A percentile compares a stretch with the other conserved stretches of the same genome.
Evolutionary conservation across 2,329 filamentous ascomycete species (phyloP).

Genomic region (Neofusicoccum sp.): DNA sequence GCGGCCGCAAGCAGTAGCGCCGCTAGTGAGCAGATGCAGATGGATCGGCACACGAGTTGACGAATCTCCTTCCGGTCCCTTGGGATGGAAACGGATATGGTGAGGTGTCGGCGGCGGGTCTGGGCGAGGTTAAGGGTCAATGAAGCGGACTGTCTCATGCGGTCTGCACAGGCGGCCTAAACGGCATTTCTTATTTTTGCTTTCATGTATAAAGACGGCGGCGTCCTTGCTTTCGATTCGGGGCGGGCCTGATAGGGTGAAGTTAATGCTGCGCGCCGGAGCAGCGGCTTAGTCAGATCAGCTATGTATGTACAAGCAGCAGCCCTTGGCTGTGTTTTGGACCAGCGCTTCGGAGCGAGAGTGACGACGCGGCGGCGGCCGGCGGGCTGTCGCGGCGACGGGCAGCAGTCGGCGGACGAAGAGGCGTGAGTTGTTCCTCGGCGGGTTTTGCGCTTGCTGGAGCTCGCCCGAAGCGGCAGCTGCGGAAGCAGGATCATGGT

Average conservation of each 20-base stretch:
- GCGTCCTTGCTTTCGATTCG: not conserved
- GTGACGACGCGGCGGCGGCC: not conserved
- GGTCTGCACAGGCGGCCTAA: not conserved
- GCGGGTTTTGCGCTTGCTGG: not conserved
- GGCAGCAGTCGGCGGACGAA: not conserved
- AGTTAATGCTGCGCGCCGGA: not conserved
- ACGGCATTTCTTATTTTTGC: not conserved
- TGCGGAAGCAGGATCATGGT: slow-evolving; percentile 8
- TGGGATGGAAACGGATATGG: not conserved
- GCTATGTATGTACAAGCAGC: slow-evolving; percentile 9
- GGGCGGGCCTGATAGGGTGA: not conserved
- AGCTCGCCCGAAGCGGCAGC: slow-evolving; percentile 17
- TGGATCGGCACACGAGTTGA: slow-evolving; percentile 1
- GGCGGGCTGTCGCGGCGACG: not conserved
- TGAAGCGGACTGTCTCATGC: not conserved
- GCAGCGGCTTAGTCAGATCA: slow-evolving; percentile 13
- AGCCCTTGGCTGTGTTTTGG: not conserved
- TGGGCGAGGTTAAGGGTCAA: not conserved
- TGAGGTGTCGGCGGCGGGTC: not conserved
- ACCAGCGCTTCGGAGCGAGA: not conserved
- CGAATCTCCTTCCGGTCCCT: slow-evolving; percentile 16
- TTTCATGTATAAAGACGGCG: slow-evolving; percentile 1
- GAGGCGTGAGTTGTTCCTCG: not conserved
- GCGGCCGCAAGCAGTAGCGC: not conserved
- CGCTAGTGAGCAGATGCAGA: not conserved